A percentile compares a stretch with the other conserved stretches of the same genome.
Evolutionary conservation across 106 monocot species (phyloP).

Genomic region (Dioscorea alata): DNA sequence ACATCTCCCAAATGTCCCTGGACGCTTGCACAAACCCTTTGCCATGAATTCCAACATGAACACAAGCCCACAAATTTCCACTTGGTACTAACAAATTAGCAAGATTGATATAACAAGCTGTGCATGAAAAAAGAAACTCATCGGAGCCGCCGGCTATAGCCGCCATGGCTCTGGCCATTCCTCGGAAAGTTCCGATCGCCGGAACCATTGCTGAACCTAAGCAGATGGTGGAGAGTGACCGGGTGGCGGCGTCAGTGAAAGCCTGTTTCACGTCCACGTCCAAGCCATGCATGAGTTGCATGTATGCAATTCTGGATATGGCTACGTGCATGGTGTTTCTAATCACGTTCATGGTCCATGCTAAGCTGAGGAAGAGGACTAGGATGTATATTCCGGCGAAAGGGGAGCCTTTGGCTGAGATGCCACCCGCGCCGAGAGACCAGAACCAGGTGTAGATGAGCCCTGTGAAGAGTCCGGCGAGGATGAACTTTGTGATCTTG

Average conservation of each 20-base stretch:
- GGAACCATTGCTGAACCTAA: slow-evolving; percentile 38
- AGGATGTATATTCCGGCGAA: slow-evolving; percentile 35
- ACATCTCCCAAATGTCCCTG: slow-evolving; percentile 47
- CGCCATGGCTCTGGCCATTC: slow-evolving; percentile 32
- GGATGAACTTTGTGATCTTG: slow-evolving; percentile 9
- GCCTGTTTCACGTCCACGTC: slow-evolving; percentile 7
- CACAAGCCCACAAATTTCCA: slow-evolving; percentile 72
- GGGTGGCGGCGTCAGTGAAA: slow-evolving; percentile 8
- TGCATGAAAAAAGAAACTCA: slow-evolving; percentile 77
- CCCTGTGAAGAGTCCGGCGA: slow-evolving; percentile 11
- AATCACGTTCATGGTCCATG: slow-evolving; percentile 82
- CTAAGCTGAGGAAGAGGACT: slow-evolving; percentile 44
- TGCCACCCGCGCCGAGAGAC: slow-evolving; percentile 36
- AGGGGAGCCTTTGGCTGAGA: slow-evolving; percentile 15
- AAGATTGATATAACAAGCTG: slow-evolving; percentile 32
- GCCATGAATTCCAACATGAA: slow-evolving; percentile 39
- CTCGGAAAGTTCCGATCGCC: slow-evolving; percentile 15
- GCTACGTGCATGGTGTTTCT: slow-evolving; percentile 39
- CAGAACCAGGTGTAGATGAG: slow-evolving; percentile 38
- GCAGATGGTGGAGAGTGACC: slow-evolving; percentile 36
- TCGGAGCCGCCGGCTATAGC: slow-evolving; percentile 30
- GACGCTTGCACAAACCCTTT: slow-evolving; percentile 49
- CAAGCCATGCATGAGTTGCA: slow-evolving; percentile 12
- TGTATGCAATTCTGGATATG: slow-evolving; percentile 36
- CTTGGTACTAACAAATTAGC: slow-evolving; percentile 35